Conservation (phyloP, 2,329 filamentous ascomycete species). For the Diaporthe sp. region DNA sequence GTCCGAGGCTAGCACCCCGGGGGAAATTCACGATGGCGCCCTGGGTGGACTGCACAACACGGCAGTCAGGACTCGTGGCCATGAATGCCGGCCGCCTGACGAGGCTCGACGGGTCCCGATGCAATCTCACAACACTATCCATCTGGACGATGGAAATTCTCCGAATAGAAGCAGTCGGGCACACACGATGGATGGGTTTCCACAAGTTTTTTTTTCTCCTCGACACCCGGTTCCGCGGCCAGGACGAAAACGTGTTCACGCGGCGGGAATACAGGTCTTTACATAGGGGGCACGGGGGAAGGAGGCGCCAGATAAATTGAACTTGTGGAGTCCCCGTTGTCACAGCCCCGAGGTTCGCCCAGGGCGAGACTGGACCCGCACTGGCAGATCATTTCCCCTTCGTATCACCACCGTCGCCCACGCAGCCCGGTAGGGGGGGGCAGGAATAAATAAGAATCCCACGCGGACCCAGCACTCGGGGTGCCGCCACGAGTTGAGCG, state of each 20-base stretch:
- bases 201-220: background rate
- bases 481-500: constrained; percentile 1
- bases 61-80: background rate
- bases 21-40: constrained; percentile 16
- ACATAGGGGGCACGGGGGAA: constrained; percentile 1
- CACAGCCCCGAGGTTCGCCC: constrained; percentile 16
- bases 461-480: constrained; percentile 25
- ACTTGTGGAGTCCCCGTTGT: constrained; percentile 26
- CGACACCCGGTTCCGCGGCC: constrained; percentile 27
- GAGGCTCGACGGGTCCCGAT: constrained; percentile 15
- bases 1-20: constrained; percentile 15
- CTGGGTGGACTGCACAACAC: background rate
- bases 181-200: constrained; percentile 11
- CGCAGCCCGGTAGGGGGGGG: constrained; percentile 3
- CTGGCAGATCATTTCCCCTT: constrained; percentile 28
- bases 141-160: constrained; percentile 28
- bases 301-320: constrained; percentile 35
- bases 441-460: constrained; percentile 29
- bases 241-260: background rate
- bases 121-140: background rate
- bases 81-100: constrained; percentile 15
- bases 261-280: background rate
- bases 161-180: constrained; percentile 23
- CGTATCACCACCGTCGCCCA: constrained; percentile 3
- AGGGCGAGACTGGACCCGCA: constrained; percentile 23